Base-by-base conservation (phyloP, 805 yeast genomes). In the Ogataea saltuana region DNA sequence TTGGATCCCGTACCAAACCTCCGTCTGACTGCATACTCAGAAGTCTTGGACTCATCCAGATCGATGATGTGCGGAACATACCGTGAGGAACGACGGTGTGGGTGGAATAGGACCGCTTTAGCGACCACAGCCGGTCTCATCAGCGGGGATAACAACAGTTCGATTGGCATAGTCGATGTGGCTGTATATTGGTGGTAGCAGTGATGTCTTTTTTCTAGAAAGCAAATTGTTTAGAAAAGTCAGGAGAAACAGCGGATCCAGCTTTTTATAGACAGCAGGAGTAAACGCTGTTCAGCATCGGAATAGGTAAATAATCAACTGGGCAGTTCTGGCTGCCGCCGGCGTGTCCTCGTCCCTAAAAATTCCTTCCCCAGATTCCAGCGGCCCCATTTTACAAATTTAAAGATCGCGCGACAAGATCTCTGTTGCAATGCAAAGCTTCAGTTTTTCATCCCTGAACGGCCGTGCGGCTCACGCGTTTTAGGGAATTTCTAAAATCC, bases 1-100 rank as follows among this genome's bases (percentile, higher is more conserved):
- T 79, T 79, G 20, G 80, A 76, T 2, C 85, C 85, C 0, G 81
- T 74, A 15, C 85, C 85, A 58, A 80, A 78, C 50, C 81, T 70
- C 53, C 71, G 71, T 46, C 80, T 70, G 11, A 80, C 68, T 4
- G 74, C 73, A 54, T 71, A 80, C 36, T 69, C 70, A 3, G 67
- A 60, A 27, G 67, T 51, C 11, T 60, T 55, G 9, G 53, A 29
- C 23, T 61, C 64, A 30, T 64, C 69, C 33, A 76, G 55, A 18
- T 77, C 81, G 33, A 74, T 61, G 33, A 77, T 70, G 26, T 64
- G 71, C 4, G 85, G 85, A 27, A 79, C 68, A 55, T 78, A 80
- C 41, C 78, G 69, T 19, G 81, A 75, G 29, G 78, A 70, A 42
- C 75, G 69, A 45, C 84, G 71, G 54, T 80, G 84, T 8, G 79